Evolutionary conservation across 1,284 basidiomycete species (phyloP), one percentile per base, ranked within the genome.

Genomic region (Boletellus deceptivus): DNA sequence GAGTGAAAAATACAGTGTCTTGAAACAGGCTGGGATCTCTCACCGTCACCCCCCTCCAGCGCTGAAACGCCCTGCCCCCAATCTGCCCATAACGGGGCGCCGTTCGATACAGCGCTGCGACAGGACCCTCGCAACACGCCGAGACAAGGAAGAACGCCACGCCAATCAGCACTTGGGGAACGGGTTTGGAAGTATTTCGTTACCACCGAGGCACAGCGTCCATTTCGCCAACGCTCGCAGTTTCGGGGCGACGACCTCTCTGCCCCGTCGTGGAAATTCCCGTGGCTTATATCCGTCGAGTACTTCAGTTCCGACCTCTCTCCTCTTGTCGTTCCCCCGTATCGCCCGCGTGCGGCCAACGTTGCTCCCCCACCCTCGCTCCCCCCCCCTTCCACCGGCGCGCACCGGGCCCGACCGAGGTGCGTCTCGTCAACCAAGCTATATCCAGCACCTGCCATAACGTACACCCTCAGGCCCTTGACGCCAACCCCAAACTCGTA

Each of bases 221-320:
- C 36, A 27, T 36, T 41, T 39, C 27, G 56, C 39, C 42, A 49
- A 45, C 43, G 22, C 34, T 43, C 43, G 22, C 29, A 29, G 29
- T 29, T 29, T 29, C 29, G 29, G 9, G 29, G 29, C 29, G 29
- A 29, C 29, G 27, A 27, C 27, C 27, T 27, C 29, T 9, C 25
- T 27, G 22, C 49, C 47, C 43, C 34, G 24, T 51, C 43, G 46
- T 59, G 44, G 38, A 43, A 39, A 34, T 29, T 58, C 33, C 55
- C 37, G 38, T 50, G 35, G 48, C 44, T 59, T 59, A 61, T 61
- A 61, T 61, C 59, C 60, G 59, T 61, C 48, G 18, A 18, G 16
- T 20, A 27, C 25, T 55, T 55, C 49, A 64, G 38, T 55, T 60
- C 59, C 62, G 59, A 25, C 24, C 7, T 25, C 6, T 25, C 24